Evolutionary conservation across 2,329 filamentous ascomycete genomes (phyloP).

Genomic region (Ceratocystis colombiana): DNA sequence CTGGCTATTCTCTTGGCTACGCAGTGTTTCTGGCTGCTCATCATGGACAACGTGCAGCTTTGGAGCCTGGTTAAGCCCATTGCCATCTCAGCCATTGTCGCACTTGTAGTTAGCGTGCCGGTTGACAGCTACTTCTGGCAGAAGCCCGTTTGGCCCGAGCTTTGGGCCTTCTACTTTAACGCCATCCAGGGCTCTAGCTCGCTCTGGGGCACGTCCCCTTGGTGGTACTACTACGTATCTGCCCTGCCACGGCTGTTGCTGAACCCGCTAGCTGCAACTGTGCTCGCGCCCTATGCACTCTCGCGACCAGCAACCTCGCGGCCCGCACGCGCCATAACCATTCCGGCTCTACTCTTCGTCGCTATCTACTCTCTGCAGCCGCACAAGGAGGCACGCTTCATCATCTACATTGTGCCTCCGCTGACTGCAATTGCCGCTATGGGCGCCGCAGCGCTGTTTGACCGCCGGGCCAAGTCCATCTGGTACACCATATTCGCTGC

Average conservation of each 20-base stretch:
- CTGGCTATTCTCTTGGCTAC: conserved; percentile 68
- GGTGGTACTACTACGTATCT: conserved; percentile 75
- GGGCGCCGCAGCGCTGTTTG: conserved; percentile 60
- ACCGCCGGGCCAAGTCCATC: conserved; percentile 51
- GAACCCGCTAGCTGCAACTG: conserved; percentile 57
- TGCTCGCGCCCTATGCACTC: conserved; percentile 47
- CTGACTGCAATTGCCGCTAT: conserved; percentile 69
- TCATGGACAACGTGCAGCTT: conserved; percentile 43
- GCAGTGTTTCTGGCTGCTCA: conserved; percentile 55
- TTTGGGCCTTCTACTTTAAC: conserved; percentile 84
- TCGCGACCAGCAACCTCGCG: conserved; percentile 38
- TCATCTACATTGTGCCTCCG: conserved; percentile 75
- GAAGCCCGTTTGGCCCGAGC: conserved; percentile 75
- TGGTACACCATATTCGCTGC: conserved; percentile 47
- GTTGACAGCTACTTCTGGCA: conserved; percentile 96
- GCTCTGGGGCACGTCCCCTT: conserved; percentile 78
- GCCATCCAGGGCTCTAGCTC: conserved; percentile 72
- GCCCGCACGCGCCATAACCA: conserved; percentile 41
- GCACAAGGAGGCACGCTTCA: conserved; percentile 93
- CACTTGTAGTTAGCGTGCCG: conserved; percentile 58
- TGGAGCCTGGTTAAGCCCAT: conserved; percentile 57
- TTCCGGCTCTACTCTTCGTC: conserved; percentile 63
- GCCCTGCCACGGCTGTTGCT: conserved; percentile 73
- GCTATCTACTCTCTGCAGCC: conserved; percentile 76
- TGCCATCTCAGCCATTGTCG: conserved; percentile 51